A percentile compares a stretch with the other conserved stretches of the same genome.
These are phyloP conservation scores for Macrolepiota dolichaula DNA, from an alignment of 768 basidiomycete genomes.

Conservation along the genomic window DNA sequence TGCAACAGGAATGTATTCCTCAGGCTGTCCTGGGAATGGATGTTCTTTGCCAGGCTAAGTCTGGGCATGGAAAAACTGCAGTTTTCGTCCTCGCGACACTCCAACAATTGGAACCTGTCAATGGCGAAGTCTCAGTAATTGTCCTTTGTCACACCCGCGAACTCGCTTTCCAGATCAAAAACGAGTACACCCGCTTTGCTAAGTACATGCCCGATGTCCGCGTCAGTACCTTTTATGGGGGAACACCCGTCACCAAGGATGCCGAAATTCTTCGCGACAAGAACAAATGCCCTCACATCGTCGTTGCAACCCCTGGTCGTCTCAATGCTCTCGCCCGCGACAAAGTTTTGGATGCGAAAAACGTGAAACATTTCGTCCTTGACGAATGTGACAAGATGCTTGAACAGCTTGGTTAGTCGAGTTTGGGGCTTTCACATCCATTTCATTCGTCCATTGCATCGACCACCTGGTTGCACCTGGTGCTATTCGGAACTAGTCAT, in stretches of 20 bases:
- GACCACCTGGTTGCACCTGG: constrained; percentile 39
- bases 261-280: constrained; percentile 93
- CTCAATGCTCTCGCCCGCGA: constrained; percentile 94
- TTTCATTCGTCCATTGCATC: constrained; percentile 46
- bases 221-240: constrained; percentile 97
- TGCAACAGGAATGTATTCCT: constrained; percentile 99
- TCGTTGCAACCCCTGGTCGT: constrained; percentile 97
- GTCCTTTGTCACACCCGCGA: constrained; percentile 99
- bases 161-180: constrained; percentile 99
- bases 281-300: constrained; percentile 96
- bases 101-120: constrained; percentile 96
- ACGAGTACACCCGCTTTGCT: constrained; percentile 98
- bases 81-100: constrained; percentile 98
- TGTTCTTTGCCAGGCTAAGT: constrained; percentile 98
- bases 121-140: constrained; percentile 96
- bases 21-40: constrained; percentile 99
- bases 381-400: constrained; percentile 99
- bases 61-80: constrained; percentile 97
- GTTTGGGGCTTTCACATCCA: constrained; percentile 46
- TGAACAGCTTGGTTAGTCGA: constrained; percentile 99
- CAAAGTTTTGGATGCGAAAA: constrained; percentile 91
- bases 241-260: constrained; percentile 92
- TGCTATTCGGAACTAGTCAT: constrained; percentile 9
- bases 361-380: constrained; percentile 98
- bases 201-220: constrained; percentile 99